Percentiles rank a stretch among this genome's conserved stretches.
phyloP scores from a whole-genome alignment of 768 basidiomycete species.

The Saitozyma sp. region DNA sequence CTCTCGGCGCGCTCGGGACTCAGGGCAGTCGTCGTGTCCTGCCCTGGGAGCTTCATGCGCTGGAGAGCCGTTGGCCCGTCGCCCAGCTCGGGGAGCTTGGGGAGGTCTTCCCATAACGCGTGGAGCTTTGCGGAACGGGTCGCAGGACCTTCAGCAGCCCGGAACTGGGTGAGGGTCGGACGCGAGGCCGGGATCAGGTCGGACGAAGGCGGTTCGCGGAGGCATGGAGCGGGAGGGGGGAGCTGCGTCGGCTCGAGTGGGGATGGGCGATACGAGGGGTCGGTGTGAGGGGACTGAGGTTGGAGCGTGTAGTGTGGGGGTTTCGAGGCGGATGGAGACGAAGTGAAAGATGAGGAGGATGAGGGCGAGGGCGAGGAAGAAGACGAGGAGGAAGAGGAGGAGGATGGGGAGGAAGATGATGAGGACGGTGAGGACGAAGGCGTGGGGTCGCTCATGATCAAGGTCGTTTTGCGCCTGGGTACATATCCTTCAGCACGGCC shows the following conservation, averaged over 20 bases:
- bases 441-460: constrained; percentile 3
- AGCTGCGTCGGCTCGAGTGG: constrained; percentile 27
- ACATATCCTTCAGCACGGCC: neutral
- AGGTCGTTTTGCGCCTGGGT: neutral
- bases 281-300: constrained; percentile 20
- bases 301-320: constrained; percentile 9
- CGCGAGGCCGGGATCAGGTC: constrained; percentile 34
- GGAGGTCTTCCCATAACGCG: constrained; percentile 48
- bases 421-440: neutral
- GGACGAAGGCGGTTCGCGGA: constrained; percentile 45
- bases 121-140: constrained; percentile 45
- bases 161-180: constrained; percentile 49
- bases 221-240: constrained; percentile 21
- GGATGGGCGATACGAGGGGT: constrained; percentile 8
- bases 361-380: constrained; percentile 9
- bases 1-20: constrained; percentile 63
- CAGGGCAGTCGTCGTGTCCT: constrained; percentile 51
- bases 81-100: constrained; percentile 28
- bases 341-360: constrained; percentile 2
- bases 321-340: constrained; percentile 5
- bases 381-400: constrained; percentile 20
- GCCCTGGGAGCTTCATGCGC: constrained; percentile 42
- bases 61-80: constrained; percentile 36
- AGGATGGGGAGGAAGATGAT: constrained; percentile 24
- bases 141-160: constrained; percentile 43